Percentiles rank a stretch among this genome's conserved stretches.
phyloP scores from a whole-genome alignment of 2,329 filamentous ascomycete species.

The Aureobasidium sp. region DNA sequence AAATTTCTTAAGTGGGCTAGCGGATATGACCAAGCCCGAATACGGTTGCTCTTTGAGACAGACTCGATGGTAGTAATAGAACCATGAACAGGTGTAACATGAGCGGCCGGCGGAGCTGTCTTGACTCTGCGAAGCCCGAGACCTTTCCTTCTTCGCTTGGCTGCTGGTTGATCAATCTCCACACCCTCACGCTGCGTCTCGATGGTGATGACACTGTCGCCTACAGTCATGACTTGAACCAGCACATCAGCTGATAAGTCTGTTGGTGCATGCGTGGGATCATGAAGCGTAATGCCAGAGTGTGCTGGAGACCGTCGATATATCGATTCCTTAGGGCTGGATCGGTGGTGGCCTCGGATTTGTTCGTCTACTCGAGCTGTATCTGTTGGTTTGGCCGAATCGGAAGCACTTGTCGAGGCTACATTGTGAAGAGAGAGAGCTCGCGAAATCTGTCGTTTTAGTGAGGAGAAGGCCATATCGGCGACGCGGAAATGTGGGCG shows the following conservation, averaged over 20 bases:
- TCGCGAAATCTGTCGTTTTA: background rate
- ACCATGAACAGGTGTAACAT: background rate
- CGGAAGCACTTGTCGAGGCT: too few species aligned
- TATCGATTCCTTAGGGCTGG: background rate
- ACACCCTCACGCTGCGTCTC: background rate
- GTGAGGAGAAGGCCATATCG: background rate
- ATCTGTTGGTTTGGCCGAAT: background rate
- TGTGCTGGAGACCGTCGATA: background rate
- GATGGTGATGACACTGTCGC: conserved; percentile 6
- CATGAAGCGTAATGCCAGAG: background rate
- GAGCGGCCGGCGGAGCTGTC: background rate
- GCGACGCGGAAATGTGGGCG: background rate
- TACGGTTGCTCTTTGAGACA: background rate
- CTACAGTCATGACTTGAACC: background rate
- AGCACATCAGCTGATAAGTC: background rate
- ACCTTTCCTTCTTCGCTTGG: background rate
- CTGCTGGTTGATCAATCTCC: background rate
- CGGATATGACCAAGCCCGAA: background rate
- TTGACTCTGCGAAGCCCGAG: background rate
- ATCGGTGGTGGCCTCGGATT: background rate
- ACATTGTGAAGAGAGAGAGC: background rate
- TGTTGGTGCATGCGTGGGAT: background rate
- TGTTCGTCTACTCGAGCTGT: background rate
- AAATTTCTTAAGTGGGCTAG: background rate
- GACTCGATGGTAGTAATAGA: conserved; percentile 5